A percentile compares a stretch with the other conserved stretches of the same genome.
phyloP scores from a whole-genome alignment of 176 grass and related monocot species.

The Chrysopogon serrulatus region DNA sequence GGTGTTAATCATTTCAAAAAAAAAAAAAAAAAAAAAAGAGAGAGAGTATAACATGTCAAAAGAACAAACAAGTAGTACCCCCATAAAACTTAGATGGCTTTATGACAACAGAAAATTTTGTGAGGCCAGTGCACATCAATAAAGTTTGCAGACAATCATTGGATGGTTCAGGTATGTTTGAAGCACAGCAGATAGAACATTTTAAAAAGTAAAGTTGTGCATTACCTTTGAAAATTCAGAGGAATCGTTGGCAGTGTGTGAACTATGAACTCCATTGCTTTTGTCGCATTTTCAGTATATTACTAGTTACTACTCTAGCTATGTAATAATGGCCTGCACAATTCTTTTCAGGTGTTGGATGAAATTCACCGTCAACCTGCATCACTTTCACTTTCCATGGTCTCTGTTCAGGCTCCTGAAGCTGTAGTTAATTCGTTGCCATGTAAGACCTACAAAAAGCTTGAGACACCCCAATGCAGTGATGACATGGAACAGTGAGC shows the following conservation, averaged over 20 bases:
- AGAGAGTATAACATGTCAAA: background rate
- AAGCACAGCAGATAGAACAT: background rate
- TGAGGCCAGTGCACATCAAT: background rate
- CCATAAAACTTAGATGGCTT: background rate
- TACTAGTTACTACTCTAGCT: background rate
- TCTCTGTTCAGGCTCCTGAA: conserved; percentile 76
- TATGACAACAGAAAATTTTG: background rate
- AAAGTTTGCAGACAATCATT: background rate
- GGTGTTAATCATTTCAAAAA: background rate
- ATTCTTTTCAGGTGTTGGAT: conserved; percentile 86
- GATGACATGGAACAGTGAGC: conserved; percentile 94
- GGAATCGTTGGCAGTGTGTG: conserved; percentile 1
- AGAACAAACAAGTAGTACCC: background rate
- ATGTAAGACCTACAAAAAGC: conserved; percentile 77
- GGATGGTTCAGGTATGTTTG: background rate
- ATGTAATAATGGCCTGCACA: conserved; percentile 28
- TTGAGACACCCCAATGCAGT: conserved; percentile 40
- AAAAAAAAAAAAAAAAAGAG: too few species aligned
- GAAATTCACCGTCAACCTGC: conserved; percentile 91
- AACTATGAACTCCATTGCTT: conserved; percentile 4
- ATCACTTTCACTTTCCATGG: conserved; percentile 76
- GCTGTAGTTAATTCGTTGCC: conserved; percentile 87
- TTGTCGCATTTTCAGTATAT: background rate
- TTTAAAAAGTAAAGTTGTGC: background rate
- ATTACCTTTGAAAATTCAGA: background rate